Evolutionary conservation across 768 basidiomycete species (phyloP).

Genomic region (Chiua virens): DNA sequence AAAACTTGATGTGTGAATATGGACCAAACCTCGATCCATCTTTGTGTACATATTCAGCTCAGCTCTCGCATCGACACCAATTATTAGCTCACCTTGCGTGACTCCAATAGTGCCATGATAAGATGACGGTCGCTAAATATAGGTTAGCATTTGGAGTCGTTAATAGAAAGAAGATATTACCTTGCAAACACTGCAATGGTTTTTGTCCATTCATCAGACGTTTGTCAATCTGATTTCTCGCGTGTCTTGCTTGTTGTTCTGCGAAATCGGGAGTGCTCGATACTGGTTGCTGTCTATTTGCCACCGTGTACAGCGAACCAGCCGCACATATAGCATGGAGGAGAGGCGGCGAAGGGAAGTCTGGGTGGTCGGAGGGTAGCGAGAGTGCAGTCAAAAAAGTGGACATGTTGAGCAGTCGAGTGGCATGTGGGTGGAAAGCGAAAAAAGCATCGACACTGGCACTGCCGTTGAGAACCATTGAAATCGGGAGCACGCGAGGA

Average conservation of each 20-base stretch:
- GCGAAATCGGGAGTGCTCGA: constrained; percentile 44
- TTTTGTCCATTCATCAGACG: constrained; percentile 51
- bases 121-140: constrained; percentile 53
- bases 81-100: constrained; percentile 56
- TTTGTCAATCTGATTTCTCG: constrained; percentile 50
- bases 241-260: constrained; percentile 59
- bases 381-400: constrained; percentile 65
- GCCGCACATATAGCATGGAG: constrained; percentile 88
- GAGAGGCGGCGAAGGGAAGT: constrained; percentile 69
- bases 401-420: constrained; percentile 64
- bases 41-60: constrained; percentile 21
- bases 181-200: constrained; percentile 61
- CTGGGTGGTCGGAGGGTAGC: constrained; percentile 64
- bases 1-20: background rate
- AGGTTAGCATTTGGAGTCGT: background rate
- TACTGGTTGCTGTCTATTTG: constrained; percentile 28
- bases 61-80: background rate
- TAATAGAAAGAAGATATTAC: constrained; percentile 31
- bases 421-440: constrained; percentile 70
- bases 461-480: background rate
- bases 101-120: constrained; percentile 75
- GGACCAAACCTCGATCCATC: constrained; percentile 68
- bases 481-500: background rate
- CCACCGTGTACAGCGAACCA: constrained; percentile 73
- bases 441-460: constrained; percentile 78